Percentiles rank a stretch among this genome's conserved stretches.
phyloP scores from a whole-genome alignment of 306 rosid species.

The Cucurbita pepo region DNA sequence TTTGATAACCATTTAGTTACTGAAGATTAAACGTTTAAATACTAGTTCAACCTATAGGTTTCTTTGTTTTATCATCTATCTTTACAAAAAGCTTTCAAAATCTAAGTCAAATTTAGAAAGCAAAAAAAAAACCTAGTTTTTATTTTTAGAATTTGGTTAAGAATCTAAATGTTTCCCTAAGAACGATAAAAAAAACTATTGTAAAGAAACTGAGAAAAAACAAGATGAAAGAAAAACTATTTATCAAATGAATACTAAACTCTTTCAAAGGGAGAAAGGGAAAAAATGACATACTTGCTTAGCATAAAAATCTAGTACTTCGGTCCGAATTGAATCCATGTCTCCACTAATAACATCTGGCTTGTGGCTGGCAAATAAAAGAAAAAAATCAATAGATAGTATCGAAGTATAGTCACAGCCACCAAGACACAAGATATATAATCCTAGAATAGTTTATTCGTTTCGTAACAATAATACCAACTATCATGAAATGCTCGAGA shows the following conservation, averaged over 20 bases:
- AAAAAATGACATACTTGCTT: conserved; percentile 25
- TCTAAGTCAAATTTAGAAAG: too few species aligned
- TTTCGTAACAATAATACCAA: neutral
- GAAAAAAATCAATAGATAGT: neutral
- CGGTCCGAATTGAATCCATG: conserved; percentile 74
- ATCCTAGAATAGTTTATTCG: neutral
- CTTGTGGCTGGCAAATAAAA: conserved; percentile 40
- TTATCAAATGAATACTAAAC: neutral
- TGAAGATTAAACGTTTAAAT: neutral
- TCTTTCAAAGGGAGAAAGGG: neutral
- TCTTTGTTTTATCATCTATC: too few species aligned
- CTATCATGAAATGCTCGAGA: neutral
- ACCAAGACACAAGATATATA: neutral
- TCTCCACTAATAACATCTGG: conserved; percentile 92
- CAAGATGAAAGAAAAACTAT: too few species aligned
- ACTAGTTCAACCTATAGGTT: neutral
- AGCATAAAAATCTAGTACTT: conserved; percentile 57
- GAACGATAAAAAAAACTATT: neutral
- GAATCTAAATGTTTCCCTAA: neutral
- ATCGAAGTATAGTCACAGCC: neutral
- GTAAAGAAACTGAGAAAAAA: neutral
- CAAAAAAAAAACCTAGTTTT: too few species aligned
- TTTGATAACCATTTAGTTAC: neutral
- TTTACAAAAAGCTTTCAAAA: too few species aligned
- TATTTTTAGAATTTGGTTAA: neutral